These are phyloP conservation scores for Hemisphaericaspora xylanilytica DNA, from an alignment of 1,139 yeast genomes.

Conservation along the genomic window DNA sequence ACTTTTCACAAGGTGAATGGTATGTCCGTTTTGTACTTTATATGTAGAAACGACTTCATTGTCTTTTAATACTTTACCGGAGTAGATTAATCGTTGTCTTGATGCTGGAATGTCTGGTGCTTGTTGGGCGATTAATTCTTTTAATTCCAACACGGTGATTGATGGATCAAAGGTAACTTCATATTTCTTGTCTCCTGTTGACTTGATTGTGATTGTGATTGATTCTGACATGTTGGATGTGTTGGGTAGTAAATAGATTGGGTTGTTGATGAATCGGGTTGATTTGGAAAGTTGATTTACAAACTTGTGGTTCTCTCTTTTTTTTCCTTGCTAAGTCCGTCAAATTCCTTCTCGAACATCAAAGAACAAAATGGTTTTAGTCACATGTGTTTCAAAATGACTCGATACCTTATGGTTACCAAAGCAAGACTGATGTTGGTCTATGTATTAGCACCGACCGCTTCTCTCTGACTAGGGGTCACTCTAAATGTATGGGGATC, in stretches of 20 bases:
- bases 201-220: slow-evolving; percentile 38
- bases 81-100: slow-evolving; percentile 83
- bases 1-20: slow-evolving; percentile 83
- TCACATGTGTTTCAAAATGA: too few relatives aligned
- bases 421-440: too few relatives aligned
- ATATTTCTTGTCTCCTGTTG: slow-evolving; percentile 79
- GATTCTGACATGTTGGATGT: slow-evolving; percentile 24
- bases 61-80: slow-evolving; percentile 92
- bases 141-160: slow-evolving; percentile 65
- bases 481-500: too few relatives aligned
- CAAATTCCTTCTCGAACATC: not conserved
- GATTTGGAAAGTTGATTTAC: too few relatives aligned
- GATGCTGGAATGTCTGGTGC: slow-evolving; percentile 62
- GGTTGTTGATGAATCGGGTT: not conserved
- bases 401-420: too few relatives aligned
- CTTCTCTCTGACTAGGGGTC: too few relatives aligned
- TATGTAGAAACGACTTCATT: slow-evolving; percentile 69
- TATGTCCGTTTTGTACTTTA: slow-evolving; percentile 81
- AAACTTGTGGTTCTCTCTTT: too few relatives aligned
- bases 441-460: too few relatives aligned
- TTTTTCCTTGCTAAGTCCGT: slow-evolving; percentile 2
- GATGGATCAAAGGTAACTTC: slow-evolving; percentile 55
- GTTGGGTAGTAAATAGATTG: too few relatives aligned
- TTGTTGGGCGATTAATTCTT: slow-evolving; percentile 56
- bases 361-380: too few relatives aligned